Conservation (phyloP, 2,329 filamentous ascomycete genomes). For the Aspergillus carbonarius region DNA sequence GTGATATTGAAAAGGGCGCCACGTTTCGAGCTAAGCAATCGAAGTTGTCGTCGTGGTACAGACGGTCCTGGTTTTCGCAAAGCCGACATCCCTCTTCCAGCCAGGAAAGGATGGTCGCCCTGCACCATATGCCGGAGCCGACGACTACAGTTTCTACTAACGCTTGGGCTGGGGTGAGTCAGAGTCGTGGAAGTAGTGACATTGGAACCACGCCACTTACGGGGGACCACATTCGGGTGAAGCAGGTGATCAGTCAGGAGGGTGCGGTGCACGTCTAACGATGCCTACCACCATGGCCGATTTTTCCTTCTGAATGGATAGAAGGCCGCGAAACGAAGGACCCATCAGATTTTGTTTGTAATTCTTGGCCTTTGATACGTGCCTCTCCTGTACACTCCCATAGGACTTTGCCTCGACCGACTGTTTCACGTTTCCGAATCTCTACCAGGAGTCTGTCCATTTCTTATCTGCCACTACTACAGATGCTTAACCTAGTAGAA, state of each 20-base stretch:
- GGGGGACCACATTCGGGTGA: conserved; percentile 31
- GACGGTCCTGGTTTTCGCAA: conserved; percentile 14
- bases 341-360: neutral
- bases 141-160: conserved; percentile 30
- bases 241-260: conserved; percentile 36
- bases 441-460: neutral
- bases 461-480: neutral
- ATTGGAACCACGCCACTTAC: conserved; percentile 9
- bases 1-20: conserved; percentile 25
- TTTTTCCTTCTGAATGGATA: neutral
- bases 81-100: conserved; percentile 9
- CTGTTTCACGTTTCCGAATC: neutral
- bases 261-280: conserved; percentile 27
- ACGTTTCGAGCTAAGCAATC: neutral
- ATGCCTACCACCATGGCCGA: neutral
- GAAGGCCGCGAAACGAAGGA: neutral
- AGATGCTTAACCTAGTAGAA: neutral
- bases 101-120: conserved; percentile 11
- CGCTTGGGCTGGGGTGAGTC: conserved; percentile 32
- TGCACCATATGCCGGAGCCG: conserved; percentile 19
- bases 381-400: neutral
- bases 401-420: neutral
- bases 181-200: conserved; percentile 27
- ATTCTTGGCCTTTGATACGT: neutral
- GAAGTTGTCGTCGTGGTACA: conserved; percentile 12